A percentile compares a stretch with the other conserved stretches of the same genome.
Conservation (phyloP, 2,329 filamentous ascomycete species). For the Cryphonectria parasitica region DNA sequence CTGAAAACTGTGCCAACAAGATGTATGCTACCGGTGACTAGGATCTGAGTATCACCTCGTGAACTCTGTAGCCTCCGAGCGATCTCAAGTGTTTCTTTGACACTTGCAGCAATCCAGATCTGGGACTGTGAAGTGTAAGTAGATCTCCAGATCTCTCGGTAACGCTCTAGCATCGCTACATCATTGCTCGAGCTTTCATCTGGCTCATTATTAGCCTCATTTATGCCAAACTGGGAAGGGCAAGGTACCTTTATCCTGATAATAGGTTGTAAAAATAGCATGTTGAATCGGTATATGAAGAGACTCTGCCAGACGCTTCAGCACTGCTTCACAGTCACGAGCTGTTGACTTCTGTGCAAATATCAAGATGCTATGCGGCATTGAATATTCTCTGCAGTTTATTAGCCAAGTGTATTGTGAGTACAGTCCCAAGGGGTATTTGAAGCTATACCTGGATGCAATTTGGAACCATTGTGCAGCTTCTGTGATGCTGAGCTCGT, state of each 20-base stretch:
- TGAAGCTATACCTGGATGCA: not conserved
- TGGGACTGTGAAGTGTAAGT: not conserved
- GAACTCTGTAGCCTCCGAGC: not conserved
- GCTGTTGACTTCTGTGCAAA: not conserved
- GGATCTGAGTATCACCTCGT: not conserved
- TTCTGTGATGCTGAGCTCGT: conserved; percentile 43
- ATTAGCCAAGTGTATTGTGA: not conserved
- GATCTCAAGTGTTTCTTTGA: not conserved
- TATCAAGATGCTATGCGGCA: not conserved
- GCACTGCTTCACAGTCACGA: not conserved
- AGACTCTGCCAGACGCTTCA: not conserved
- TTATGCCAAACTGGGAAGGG: no score
- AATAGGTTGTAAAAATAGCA: not conserved
- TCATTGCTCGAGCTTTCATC: no score
- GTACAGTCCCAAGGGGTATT: no score
- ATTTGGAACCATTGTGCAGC: conserved; percentile 44
- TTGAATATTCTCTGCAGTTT: not conserved
- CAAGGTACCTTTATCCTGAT: not conserved
- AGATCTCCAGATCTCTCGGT: not conserved
- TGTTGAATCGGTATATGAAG: not conserved
- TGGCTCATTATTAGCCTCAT: not conserved
- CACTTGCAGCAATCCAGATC: not conserved
- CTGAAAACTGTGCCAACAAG: not conserved
- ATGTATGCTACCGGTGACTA: not conserved
- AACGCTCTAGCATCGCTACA: not conserved